A percentile compares a stretch with the other conserved stretches of the same genome.
phyloP scores from a whole-genome alignment of 345 rosid genomes.

The Eucalyptus curtisii region DNA sequence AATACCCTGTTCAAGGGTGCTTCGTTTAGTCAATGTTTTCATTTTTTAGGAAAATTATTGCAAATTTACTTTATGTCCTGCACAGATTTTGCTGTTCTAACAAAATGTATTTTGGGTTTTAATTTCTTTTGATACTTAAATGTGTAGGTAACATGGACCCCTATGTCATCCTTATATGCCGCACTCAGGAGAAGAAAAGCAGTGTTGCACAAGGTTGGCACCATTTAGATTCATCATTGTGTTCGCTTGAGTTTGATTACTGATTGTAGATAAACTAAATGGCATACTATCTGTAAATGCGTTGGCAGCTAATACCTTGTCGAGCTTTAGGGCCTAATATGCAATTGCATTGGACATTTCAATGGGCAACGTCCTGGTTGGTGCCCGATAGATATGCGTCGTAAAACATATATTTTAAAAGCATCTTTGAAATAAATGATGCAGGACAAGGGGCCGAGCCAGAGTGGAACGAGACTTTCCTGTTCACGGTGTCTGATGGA shows the following conservation, averaged over 20 bases:
- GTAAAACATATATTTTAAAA: background rate
- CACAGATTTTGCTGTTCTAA: background rate
- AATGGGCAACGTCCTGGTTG: background rate
- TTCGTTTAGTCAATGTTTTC: background rate
- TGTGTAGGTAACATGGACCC: slow-evolving; percentile 58
- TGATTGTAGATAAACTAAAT: background rate
- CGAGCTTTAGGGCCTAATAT: background rate
- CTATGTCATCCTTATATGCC: slow-evolving; percentile 47
- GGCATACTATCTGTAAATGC: background rate
- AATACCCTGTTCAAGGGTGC: background rate
- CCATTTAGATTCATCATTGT: background rate
- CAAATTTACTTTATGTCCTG: background rate
- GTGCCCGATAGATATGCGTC: background rate
- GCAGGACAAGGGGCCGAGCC: slow-evolving; percentile 56
- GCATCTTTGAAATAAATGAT: background rate
- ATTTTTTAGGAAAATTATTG: background rate
- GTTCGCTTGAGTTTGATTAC: background rate
- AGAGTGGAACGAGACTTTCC: slow-evolving; percentile 76
- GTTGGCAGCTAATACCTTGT: background rate
- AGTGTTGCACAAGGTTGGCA: slow-evolving; percentile 51
- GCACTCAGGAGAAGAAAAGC: slow-evolving; percentile 70
- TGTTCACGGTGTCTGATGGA: slow-evolving; percentile 44
- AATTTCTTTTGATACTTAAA: background rate
- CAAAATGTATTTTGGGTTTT: background rate
- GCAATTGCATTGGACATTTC: background rate